phyloP scores from a whole-genome alignment of 73 alveolate genomes.

The Paramecium sonneborni region DNA sequence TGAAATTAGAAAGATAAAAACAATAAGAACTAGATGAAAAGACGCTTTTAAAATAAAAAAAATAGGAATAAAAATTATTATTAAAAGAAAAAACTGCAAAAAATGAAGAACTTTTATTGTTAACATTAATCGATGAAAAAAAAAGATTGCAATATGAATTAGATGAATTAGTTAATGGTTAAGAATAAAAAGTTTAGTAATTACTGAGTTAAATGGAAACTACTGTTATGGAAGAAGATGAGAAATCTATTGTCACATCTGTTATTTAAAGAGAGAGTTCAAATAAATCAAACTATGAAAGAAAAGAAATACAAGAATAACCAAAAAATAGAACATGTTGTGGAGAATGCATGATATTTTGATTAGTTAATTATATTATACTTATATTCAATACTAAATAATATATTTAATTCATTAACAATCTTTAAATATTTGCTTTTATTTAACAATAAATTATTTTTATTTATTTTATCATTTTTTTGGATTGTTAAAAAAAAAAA shows the following conservation, averaged over 20 bases:
- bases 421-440: too few species aligned
- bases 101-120: not conserved
- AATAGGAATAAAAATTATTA: not conserved
- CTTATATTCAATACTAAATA: too few species aligned
- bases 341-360: not conserved
- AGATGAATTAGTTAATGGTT: not conserved
- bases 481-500: too few species aligned
- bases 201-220: slow-evolving; percentile 21
- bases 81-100: not conserved
- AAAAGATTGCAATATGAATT: not conserved
- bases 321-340: slow-evolving; percentile 5
- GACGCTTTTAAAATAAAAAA: not conserved
- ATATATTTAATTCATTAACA: too few species aligned
- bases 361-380: not conserved
- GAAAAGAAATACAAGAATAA: not conserved
- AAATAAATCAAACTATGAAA: not conserved
- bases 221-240: not conserved
- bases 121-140: not conserved
- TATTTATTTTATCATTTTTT: too few species aligned
- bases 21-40: not conserved
- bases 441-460: too few species aligned
- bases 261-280: not conserved
- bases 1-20: not conserved
- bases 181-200: not conserved
- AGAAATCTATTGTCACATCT: not conserved